phyloP scores from a whole-genome alignment of 2,329 filamentous ascomycete genomes.

The Zasmidium cellare region DNA sequence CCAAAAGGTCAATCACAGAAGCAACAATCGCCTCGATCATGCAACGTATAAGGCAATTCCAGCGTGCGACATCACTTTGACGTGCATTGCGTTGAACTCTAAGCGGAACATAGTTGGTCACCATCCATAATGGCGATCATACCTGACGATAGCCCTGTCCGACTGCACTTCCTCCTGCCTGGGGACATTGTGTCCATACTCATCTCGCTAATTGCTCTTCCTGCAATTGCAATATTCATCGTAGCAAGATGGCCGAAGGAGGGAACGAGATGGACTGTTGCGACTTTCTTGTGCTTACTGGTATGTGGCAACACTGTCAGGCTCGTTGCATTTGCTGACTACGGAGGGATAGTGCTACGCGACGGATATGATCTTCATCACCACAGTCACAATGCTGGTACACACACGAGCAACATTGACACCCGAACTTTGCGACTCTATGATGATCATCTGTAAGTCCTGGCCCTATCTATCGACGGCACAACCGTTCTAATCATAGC shows the following conservation, averaged over 20 bases:
- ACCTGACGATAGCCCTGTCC: slow-evolving; percentile 9
- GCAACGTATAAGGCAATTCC: neutral
- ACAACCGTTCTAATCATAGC: neutral
- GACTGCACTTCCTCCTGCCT: slow-evolving; percentile 6
- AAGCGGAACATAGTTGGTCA: neutral
- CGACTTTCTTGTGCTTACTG: neutral
- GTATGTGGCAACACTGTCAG: neutral
- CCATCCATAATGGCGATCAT: slow-evolving; percentile 9
- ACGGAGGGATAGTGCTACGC: slow-evolving; percentile 15
- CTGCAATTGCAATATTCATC: slow-evolving; percentile 12
- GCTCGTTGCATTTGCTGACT: too few species aligned
- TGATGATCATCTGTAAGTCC: slow-evolving; percentile 10
- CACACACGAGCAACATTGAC: slow-evolving; percentile 3
- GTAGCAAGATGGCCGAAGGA: slow-evolving; percentile 1
- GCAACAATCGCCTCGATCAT: neutral
- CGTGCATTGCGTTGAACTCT: neutral
- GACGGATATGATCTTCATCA: slow-evolving; percentile 6
- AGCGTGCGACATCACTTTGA: neutral
- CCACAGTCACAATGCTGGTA: slow-evolving; percentile 4
- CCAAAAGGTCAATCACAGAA: neutral
- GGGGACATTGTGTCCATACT: slow-evolving; percentile 13
- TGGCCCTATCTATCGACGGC: neutral
- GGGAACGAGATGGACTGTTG: neutral
- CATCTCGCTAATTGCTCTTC: slow-evolving; percentile 13
- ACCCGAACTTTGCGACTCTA: slow-evolving; percentile 6